These are phyloP conservation scores for Proliferodiscus dingleyae DNA, from an alignment of 2,329 filamentous ascomycete species.

Conservation along the genomic window DNA sequence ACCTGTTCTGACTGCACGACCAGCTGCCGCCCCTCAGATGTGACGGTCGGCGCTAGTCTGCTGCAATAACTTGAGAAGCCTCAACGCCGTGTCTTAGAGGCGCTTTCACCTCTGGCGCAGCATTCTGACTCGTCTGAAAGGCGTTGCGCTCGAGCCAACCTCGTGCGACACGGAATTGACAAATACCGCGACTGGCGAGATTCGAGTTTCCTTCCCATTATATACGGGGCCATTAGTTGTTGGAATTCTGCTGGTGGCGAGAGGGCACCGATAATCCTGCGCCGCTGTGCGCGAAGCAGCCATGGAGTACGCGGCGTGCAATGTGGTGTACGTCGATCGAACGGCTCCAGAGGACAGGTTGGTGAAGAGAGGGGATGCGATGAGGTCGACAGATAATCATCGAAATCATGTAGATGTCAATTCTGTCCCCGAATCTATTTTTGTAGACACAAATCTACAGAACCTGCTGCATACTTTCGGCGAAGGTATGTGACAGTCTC, in stretches of 20 bases:
- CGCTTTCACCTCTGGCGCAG: constrained; percentile 7
- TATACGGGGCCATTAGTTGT: constrained; percentile 4
- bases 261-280: constrained; percentile 18
- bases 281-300: constrained; percentile 28
- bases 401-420: constrained; percentile 13
- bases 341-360: constrained; percentile 34
- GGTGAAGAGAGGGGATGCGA: constrained; percentile 31
- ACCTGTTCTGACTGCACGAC: not conserved
- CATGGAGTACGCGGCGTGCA: constrained; percentile 40
- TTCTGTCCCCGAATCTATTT: constrained; percentile 21
- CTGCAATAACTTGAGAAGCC: not conserved
- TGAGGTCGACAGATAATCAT: constrained; percentile 23
- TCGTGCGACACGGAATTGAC: constrained; percentile 19
- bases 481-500: constrained; percentile 42
- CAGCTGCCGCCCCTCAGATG: not conserved
- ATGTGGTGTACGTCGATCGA: constrained; percentile 41
- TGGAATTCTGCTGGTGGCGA: constrained; percentile 18
- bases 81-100: not conserved
- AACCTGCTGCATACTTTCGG: constrained; percentile 46
- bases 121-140: constrained; percentile 23
- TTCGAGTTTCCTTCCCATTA: not conserved
- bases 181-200: constrained; percentile 9
- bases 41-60: not conserved
- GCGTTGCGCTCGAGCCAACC: constrained; percentile 22
- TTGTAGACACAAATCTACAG: constrained; percentile 43